Evolutionary conservation across 148 eudicot genomes (phyloP).

Genomic region (Cornus controversa): DNA sequence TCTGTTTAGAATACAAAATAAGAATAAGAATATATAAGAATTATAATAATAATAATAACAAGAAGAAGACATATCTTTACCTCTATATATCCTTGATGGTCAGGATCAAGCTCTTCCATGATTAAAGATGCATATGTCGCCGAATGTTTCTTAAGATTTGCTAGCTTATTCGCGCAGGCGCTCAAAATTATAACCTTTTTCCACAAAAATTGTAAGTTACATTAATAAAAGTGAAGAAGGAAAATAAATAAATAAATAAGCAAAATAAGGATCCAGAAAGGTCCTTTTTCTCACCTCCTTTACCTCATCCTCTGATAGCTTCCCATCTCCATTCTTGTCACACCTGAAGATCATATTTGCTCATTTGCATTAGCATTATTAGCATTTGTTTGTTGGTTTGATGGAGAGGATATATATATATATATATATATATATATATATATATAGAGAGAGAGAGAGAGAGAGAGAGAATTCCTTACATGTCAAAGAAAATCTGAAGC

Average conservation of each 20-base stretch:
- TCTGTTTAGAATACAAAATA: constrained; percentile 32
- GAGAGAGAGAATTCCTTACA: constrained; percentile 29
- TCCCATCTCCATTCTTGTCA: constrained; percentile 96
- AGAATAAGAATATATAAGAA: not conserved
- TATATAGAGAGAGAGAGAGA: not conserved
- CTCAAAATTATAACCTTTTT: constrained; percentile 79
- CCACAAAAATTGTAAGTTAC: not conserved
- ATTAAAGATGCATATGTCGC: constrained; percentile 76
- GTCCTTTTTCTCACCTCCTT: constrained; percentile 51
- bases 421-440: not conserved
- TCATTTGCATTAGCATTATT: not conserved
- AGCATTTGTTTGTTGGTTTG: not conserved
- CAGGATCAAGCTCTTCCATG: constrained; percentile 98
- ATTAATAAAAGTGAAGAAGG: not conserved
- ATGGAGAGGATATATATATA: not conserved
- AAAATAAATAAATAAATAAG: not conserved
- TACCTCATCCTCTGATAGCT: constrained; percentile 87
- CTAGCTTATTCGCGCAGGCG: constrained; percentile 87
- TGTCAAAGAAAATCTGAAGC: constrained; percentile 91
- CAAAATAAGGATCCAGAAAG: not conserved
- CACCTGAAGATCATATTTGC: constrained; percentile 50
- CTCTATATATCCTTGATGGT: constrained; percentile 80
- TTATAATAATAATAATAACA: not conserved
- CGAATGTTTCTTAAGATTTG: constrained; percentile 80
- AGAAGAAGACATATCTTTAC: constrained; percentile 26